Percentiles rank a stretch among this genome's conserved stretches.
Conservation (phyloP, 495 filamentous ascomycete species). For the Oidiodendron maius region DNA sequence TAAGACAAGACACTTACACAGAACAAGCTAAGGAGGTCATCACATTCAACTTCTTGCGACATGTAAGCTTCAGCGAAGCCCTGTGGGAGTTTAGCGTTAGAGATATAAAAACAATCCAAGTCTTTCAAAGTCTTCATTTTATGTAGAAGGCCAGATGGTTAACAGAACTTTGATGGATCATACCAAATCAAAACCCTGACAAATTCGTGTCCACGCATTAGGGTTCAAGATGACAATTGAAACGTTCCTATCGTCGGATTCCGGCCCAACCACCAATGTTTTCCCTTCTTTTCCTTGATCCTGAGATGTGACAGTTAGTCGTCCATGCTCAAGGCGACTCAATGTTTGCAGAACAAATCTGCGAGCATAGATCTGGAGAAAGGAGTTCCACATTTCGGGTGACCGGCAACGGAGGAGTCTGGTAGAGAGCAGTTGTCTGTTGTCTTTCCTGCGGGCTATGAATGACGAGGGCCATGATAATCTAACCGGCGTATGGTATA, state of each 20-base stretch:
- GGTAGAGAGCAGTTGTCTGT: no score
- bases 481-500: no score
- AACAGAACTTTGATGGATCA: no score
- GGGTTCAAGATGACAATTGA: background rate
- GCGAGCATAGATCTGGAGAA: background rate
- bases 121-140: background rate
- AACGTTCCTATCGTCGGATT: background rate
- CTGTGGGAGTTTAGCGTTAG: background rate
- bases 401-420: no score
- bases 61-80: constrained; percentile 60
- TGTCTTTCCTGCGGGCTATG: no score
- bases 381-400: no score
- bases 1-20: constrained; percentile 29
- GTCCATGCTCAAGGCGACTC: background rate
- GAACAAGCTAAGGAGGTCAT: constrained; percentile 56
- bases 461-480: no score
- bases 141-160: no score
- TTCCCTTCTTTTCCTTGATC: background rate
- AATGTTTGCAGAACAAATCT: background rate
- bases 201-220: background rate
- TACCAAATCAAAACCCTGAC: background rate
- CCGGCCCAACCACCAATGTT: background rate
- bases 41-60: constrained; percentile 55
- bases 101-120: background rate
- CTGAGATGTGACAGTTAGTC: background rate